Base-by-base conservation (phyloP, 2,329 filamentous ascomycete species). In the Keithomyces neogunnii region DNA sequence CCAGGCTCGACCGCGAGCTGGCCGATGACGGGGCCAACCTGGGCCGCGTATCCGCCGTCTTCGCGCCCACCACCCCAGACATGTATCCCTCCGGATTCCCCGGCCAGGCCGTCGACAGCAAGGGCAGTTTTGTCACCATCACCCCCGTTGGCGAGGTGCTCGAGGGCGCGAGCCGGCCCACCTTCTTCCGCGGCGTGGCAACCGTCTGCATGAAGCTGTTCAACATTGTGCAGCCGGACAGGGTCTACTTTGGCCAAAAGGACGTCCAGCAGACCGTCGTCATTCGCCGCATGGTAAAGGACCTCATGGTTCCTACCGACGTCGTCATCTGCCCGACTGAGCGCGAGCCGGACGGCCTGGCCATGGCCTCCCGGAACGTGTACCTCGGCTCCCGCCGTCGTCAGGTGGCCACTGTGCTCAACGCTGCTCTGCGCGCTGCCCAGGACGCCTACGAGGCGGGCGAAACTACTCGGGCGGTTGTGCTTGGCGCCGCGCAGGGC, bases 191-290 rank as follows among this genome's bases (percentile, higher is more conserved):
- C 47, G 93, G 93, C 39, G 93, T 99, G 35, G 91, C 93, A 26
- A 99, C 93, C 1, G 86, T 99, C 2, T 96, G 91, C 72, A 93
- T 92, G 81, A 99, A 93, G 67, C 68, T 74, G 29, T 73, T 74
- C 64, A 73, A 72, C 56, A 66, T 72, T 26, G 69, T 73, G 19
- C 71, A 73, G 61, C 84, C 87, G 0, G 84, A 89, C 53, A 75
- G 78, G 4, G 86, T 87, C 26, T 91, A 96, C 71, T 96, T 99
- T 73, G 93, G 93, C 3, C 93, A 97, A 69, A 99, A 99, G 72
- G 93, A 99, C 67, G 83, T 96, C 26, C 93, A 99, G 73, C 93
- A 99, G 71, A 95, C 90, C 0, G 88, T 95, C 19, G 81, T 99
- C 9, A 88, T 99, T 62, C 84, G 82, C 62, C 82, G 87, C 44